Evolutionary conservation across 1,284 basidiomycete species (phyloP).

Genomic region (Marasmius oreades): DNA sequence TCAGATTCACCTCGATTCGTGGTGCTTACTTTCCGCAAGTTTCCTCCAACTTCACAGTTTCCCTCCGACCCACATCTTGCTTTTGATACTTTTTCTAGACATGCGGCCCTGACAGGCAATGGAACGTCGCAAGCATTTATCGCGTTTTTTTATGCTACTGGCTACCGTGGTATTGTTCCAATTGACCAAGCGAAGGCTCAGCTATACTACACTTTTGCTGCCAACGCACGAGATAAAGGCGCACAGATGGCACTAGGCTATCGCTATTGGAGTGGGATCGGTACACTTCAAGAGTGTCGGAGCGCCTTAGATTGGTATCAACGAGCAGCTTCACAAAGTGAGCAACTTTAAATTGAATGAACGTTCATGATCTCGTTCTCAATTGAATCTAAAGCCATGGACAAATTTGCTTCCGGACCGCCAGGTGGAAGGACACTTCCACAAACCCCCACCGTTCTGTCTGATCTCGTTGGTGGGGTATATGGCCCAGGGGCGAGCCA

Average conservation of each 20-base stretch:
- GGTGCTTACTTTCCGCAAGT: slow-evolving; percentile 35
- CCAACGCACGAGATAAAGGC: slow-evolving; percentile 80
- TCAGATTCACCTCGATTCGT: slow-evolving; percentile 10
- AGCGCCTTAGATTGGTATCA: slow-evolving; percentile 86
- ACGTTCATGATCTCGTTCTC: neutral
- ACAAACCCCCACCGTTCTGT: slow-evolving; percentile 78
- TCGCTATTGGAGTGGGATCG: slow-evolving; percentile 94
- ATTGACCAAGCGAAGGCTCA: slow-evolving; percentile 76
- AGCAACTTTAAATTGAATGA: slow-evolving; percentile 15
- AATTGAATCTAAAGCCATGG: slow-evolving; percentile 40
- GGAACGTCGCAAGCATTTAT: slow-evolving; percentile 81
- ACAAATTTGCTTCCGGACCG: slow-evolving; percentile 84
- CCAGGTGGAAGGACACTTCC: slow-evolving; percentile 89
- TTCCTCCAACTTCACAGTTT: slow-evolving; percentile 67
- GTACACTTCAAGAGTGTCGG: slow-evolving; percentile 82
- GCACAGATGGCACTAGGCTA: slow-evolving; percentile 94
- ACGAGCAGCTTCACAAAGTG: slow-evolving; percentile 79
- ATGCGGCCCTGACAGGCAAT: slow-evolving; percentile 70
- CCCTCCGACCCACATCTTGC: slow-evolving; percentile 56
- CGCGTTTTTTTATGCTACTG: slow-evolving; percentile 86
- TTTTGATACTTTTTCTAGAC: slow-evolving; percentile 54
- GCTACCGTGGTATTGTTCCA: slow-evolving; percentile 70
- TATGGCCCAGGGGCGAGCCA: slow-evolving; percentile 93
- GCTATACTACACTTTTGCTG: slow-evolving; percentile 91
- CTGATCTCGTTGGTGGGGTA: slow-evolving; percentile 88